These are phyloP conservation scores for Bruguiera hainesii DNA, from an alignment of 441 rosid genomes.

Conservation along the genomic window DNA sequence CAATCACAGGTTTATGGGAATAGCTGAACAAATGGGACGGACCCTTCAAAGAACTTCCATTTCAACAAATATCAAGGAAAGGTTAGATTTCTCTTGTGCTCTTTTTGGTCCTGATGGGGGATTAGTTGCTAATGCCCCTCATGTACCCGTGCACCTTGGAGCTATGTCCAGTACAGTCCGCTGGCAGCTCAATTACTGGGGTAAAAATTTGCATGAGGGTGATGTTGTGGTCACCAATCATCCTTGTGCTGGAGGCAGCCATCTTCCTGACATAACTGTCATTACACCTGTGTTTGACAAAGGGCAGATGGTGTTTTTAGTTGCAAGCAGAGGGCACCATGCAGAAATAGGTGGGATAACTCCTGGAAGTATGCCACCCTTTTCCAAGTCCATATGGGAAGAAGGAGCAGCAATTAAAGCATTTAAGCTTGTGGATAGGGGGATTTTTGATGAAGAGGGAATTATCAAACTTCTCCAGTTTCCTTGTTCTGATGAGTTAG, in stretches of 20 bases:
- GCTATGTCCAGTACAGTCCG: slow-evolving; percentile 94
- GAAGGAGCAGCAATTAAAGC: slow-evolving; percentile 97
- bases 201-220: slow-evolving; percentile 63
- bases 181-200: slow-evolving; percentile 91
- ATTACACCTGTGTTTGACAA: slow-evolving; percentile 83
- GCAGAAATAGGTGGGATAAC: slow-evolving; percentile 97
- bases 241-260: slow-evolving; percentile 94
- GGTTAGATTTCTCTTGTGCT: slow-evolving; percentile 96
- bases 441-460: slow-evolving; percentile 87
- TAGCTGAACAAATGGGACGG: slow-evolving; percentile 97
- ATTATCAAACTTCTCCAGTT: slow-evolving; percentile 61
- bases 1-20: slow-evolving; percentile 96
- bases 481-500: slow-evolving; percentile 50
- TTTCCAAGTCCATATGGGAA: slow-evolving; percentile 90
- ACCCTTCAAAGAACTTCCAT: slow-evolving; percentile 93
- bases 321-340: slow-evolving; percentile 96
- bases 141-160: slow-evolving; percentile 94
- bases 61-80: slow-evolving; percentile 90
- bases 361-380: slow-evolving; percentile 99
- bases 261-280: slow-evolving; percentile 93
- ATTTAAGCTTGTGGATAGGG: slow-evolving; percentile 84
- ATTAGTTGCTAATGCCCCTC: slow-evolving; percentile 95
- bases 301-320: slow-evolving; percentile 74
- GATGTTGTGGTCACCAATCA: slow-evolving; percentile 95
- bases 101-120: slow-evolving; percentile 93